Conservation (phyloP, 2,329 filamentous ascomycete genomes). For the Paraconiothyrium brasiliense region DNA sequence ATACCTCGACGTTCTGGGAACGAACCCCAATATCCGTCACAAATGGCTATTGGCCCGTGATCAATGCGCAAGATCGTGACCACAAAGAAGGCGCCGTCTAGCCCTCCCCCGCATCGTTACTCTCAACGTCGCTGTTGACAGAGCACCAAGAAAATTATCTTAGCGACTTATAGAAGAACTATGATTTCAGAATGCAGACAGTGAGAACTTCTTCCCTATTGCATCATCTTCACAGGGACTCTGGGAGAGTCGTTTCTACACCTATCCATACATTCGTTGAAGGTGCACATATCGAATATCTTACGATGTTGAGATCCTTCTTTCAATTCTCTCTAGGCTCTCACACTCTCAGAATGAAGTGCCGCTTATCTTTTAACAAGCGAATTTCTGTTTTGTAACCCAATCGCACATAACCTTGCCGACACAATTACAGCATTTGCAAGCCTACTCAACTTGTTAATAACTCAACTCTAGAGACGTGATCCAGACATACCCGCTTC, state of each 20-base stretch:
- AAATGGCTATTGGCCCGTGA: not conserved
- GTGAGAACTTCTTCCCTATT: not conserved
- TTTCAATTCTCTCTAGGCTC: not conserved
- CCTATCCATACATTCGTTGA: not conserved
- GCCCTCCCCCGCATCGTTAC: not conserved
- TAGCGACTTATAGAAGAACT: not conserved
- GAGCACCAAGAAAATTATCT: not conserved
- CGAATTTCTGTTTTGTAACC: slow-evolving; percentile 32
- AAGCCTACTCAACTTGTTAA: slow-evolving; percentile 28
- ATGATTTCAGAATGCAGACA: not conserved
- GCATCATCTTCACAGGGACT: not conserved
- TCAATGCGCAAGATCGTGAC: not conserved
- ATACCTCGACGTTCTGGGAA: not conserved
- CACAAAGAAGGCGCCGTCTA: not conserved
- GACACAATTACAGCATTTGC: slow-evolving; percentile 45
- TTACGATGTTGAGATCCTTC: not conserved
- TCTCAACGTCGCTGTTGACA: not conserved
- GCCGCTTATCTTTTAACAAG: not conserved
- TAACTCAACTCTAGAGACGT: not conserved
- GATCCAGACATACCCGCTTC: slow-evolving; percentile 29
- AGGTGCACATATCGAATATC: not conserved
- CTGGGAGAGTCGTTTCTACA: not conserved
- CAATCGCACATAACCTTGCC: slow-evolving; percentile 41
- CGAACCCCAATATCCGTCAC: not conserved
- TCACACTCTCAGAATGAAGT: not conserved